Evolutionary conservation across 1,139 yeast species (phyloP).

Genomic region (Pichia sp.): DNA sequence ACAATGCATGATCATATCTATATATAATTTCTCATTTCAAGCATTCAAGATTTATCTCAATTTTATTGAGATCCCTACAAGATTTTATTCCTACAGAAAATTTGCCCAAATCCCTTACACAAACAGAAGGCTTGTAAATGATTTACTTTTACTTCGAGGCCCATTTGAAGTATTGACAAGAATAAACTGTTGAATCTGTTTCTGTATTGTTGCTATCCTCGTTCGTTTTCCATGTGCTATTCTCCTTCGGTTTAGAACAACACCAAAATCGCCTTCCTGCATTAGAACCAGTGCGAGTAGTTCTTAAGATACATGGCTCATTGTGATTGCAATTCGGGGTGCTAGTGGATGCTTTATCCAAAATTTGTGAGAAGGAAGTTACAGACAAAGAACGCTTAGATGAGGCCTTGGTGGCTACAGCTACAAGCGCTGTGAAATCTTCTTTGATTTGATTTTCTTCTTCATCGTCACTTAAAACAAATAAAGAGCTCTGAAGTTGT

Average conservation of each 20-base stretch:
- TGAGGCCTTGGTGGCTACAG: neutral
- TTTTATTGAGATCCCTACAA: no score
- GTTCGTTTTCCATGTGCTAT: constrained; percentile 16
- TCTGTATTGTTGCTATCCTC: neutral
- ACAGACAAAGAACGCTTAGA: constrained; percentile 6
- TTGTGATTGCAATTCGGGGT: constrained; percentile 45
- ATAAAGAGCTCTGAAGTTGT: constrained; percentile 5
- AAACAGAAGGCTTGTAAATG: neutral
- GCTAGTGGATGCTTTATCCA: neutral
- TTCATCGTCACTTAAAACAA: constrained; percentile 13
- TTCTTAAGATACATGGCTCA: constrained; percentile 39
- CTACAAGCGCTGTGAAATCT: neutral
- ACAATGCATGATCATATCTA: no score
- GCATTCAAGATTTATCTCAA: no score
- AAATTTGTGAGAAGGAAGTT: constrained; percentile 9
- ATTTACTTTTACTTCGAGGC: constrained; percentile 15
- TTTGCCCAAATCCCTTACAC: neutral
- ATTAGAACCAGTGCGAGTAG: constrained; percentile 38
- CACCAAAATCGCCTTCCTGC: constrained; percentile 55
- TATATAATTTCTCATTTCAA: no score
- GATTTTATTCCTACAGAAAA: neutral
- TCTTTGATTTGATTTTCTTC: constrained; percentile 3
- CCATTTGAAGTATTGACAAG: constrained; percentile 33
- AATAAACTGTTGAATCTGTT: neutral
- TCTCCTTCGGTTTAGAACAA: constrained; percentile 31